These are phyloP conservation scores for Naganishia cerealis DNA, from an alignment of 1,284 basidiomycete genomes.

Conservation along the genomic window DNA sequence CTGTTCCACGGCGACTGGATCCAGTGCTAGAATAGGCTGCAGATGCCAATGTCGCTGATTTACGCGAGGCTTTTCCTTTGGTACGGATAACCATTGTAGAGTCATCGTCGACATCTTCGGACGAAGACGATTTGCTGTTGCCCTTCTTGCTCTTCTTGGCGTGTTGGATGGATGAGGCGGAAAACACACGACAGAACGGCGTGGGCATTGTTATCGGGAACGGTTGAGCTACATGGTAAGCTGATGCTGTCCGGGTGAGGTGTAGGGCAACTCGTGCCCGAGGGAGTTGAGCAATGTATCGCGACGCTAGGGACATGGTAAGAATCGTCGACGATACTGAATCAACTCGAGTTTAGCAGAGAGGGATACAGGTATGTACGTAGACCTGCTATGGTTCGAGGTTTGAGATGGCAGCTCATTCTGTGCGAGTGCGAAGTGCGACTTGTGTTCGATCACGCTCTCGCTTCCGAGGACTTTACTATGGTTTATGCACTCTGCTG, in stretches of 20 bases:
- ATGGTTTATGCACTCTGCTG: too few species aligned
- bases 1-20: slow-evolving; percentile 6
- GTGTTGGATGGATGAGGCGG: background rate
- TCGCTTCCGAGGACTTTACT: too few species aligned
- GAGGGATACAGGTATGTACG: background rate
- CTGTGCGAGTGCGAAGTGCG: too few species aligned
- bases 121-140: background rate
- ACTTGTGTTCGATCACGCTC: too few species aligned
- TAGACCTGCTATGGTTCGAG: too few species aligned
- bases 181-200: slow-evolving; percentile 6
- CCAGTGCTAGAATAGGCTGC: slow-evolving; percentile 11
- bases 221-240: background rate
- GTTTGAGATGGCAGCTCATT: too few species aligned
- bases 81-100: slow-evolving; percentile 29
- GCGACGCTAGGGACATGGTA: background rate
- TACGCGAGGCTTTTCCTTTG: slow-evolving; percentile 25
- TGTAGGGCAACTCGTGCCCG: background rate
- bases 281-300: background rate
- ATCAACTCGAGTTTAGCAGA: background rate
- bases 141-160: slow-evolving; percentile 36
- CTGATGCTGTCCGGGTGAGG: background rate
- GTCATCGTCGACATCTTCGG: slow-evolving; percentile 26
- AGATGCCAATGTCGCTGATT: slow-evolving; percentile 23
- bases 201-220: background rate
- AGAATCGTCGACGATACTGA: background rate